Percentiles rank a stretch among this genome's conserved stretches.
phyloP scores from a whole-genome alignment of 2,329 filamentous ascomycete species.

The Hysterium pulicare region DNA sequence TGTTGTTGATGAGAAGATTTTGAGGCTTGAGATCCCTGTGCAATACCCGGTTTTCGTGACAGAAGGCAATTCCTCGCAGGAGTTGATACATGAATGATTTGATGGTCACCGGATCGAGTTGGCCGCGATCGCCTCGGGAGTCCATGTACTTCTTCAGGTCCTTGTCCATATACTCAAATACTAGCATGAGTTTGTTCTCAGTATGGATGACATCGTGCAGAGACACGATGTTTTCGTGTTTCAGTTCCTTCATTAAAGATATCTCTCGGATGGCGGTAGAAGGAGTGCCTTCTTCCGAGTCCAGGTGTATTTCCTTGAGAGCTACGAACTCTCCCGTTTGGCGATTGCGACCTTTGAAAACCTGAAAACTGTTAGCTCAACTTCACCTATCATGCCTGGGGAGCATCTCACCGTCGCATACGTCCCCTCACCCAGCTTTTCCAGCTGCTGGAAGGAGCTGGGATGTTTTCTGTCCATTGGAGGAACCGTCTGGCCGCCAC shows the following conservation, averaged over 20 bases:
- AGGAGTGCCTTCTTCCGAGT: constrained; percentile 96
- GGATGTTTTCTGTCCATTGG: constrained; percentile 89
- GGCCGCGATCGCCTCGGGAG: constrained; percentile 80
- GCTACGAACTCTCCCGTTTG: constrained; percentile 96
- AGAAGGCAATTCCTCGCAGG: constrained; percentile 92
- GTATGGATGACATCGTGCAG: constrained; percentile 99
- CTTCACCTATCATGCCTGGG: constrained; percentile 3
- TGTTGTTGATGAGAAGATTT: constrained; percentile 91
- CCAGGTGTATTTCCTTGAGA: constrained; percentile 97
- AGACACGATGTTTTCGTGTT: constrained; percentile 96
- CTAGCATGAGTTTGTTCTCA: constrained; percentile 99
- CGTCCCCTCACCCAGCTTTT: constrained; percentile 95
- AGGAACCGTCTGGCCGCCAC: constrained; percentile 40
- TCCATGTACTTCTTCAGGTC: constrained; percentile 99
- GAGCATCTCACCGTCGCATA: constrained; percentile 81
- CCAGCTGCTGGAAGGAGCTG: constrained; percentile 97
- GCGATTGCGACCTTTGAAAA: constrained; percentile 97
- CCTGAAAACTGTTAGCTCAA: constrained; percentile 52
- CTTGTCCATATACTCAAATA: constrained; percentile 98
- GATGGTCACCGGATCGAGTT: constrained; percentile 84
- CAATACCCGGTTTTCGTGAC: constrained; percentile 93
- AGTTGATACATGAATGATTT: constrained; percentile 99
- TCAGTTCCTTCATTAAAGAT: constrained; percentile 98
- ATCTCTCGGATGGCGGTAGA: constrained; percentile 98
- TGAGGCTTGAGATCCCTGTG: constrained; percentile 96